phyloP scores from a whole-genome alignment of 2,329 filamentous ascomycete genomes.

The Calonectria crousiana region DNA sequence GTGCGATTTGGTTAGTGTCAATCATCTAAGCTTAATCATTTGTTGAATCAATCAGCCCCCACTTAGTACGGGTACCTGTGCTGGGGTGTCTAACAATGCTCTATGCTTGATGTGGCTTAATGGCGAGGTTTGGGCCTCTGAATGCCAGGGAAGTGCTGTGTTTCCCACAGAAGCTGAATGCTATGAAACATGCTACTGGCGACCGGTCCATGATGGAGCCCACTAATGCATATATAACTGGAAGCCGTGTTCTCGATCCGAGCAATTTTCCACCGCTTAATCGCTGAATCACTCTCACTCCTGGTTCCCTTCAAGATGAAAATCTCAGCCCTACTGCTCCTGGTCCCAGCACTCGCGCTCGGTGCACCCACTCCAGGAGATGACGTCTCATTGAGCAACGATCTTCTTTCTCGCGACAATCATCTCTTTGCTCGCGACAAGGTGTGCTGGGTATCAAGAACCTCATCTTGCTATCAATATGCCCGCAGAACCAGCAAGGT shows the following conservation, averaged over 20 bases:
- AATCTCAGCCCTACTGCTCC: not conserved
- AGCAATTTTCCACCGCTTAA: not conserved
- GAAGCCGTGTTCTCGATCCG: not conserved
- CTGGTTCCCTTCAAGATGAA: not conserved
- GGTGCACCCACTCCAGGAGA: not conserved
- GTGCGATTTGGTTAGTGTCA: not conserved
- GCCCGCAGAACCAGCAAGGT: not conserved
- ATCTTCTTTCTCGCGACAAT: not conserved
- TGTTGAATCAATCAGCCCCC: not conserved
- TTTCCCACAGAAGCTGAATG: not conserved
- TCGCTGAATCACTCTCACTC: not conserved
- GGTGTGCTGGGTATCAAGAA: not conserved
- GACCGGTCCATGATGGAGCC: not conserved
- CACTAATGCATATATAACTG: not conserved
- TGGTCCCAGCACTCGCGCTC: not conserved
- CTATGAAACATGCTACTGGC: not conserved
- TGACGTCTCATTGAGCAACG: not conserved
- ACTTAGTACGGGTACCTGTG: not conserved
- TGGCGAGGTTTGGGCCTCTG: not conserved
- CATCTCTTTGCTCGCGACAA: not conserved
- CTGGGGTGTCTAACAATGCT: not conserved
- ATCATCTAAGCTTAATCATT: not conserved
- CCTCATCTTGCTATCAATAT: not conserved
- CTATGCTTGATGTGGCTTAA: not conserved
- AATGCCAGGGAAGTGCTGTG: not conserved